Percentiles rank a stretch among this genome's conserved stretches.
Evolutionary conservation across 1,284 basidiomycete species (phyloP).

Genomic region (Tilletia walkeri): DNA sequence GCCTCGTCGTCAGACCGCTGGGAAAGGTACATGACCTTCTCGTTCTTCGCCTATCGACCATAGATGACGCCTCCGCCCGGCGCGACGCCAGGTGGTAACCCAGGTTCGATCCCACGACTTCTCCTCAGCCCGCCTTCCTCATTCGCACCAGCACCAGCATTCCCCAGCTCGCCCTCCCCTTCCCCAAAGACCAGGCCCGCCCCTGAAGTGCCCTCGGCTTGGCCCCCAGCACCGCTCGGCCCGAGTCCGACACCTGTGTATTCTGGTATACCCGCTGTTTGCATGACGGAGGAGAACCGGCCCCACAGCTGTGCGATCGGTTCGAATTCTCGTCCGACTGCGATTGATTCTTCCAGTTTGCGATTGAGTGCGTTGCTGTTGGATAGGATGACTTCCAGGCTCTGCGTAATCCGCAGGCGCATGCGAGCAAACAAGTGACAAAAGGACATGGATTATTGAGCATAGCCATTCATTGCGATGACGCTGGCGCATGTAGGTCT

Average conservation of each 20-base stretch:
- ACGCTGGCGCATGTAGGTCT: too few species aligned
- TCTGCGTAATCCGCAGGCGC: constrained; percentile 59
- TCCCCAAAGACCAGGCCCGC: not conserved
- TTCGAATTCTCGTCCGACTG: constrained; percentile 87
- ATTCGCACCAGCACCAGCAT: constrained; percentile 1
- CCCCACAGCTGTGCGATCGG: constrained; percentile 85
- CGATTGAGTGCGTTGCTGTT: constrained; percentile 86
- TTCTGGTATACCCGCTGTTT: constrained; percentile 40
- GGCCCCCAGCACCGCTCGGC: not conserved
- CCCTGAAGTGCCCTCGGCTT: not conserved
- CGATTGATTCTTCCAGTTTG: constrained; percentile 84
- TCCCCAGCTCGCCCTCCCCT: not conserved
- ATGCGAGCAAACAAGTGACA: not conserved
- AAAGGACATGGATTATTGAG: not conserved
- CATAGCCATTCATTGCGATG: too few species aligned
- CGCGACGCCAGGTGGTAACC: constrained; percentile 26
- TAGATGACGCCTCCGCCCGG: constrained; percentile 28
- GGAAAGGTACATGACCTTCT: not conserved
- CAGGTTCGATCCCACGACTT: constrained; percentile 13
- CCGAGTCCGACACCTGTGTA: constrained; percentile 1
- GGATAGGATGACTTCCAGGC: constrained; percentile 82
- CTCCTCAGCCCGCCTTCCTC: constrained; percentile 15
- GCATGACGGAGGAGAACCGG: constrained; percentile 75
- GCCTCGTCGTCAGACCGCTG: too few species aligned
- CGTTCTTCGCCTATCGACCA: constrained; percentile 6